Evolutionary conservation across 2,329 filamentous ascomycete species (phyloP).

Genomic region (Epichloe sylvatica): DNA sequence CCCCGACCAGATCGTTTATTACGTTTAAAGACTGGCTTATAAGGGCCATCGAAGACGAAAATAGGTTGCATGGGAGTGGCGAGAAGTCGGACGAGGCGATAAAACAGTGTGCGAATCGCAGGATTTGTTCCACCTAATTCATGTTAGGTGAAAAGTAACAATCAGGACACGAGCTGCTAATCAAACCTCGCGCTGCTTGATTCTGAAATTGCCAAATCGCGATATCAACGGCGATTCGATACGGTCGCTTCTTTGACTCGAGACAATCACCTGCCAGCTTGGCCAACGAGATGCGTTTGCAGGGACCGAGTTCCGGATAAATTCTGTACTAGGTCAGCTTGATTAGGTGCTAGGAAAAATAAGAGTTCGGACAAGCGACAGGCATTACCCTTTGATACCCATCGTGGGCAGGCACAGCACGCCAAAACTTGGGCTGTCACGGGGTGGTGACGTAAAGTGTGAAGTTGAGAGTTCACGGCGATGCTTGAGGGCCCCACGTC

Average conservation of each 20-base stretch:
- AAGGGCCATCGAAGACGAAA: constrained; percentile 79
- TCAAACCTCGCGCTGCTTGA: constrained; percentile 58
- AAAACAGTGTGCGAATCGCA: constrained; percentile 82
- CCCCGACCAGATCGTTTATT: constrained; percentile 60
- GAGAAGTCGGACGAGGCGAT: constrained; percentile 67
- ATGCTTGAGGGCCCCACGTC: constrained; percentile 13
- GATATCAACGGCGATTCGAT: constrained; percentile 84
- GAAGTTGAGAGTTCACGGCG: neutral
- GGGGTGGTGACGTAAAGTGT: neutral
- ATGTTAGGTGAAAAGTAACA: constrained; percentile 1
- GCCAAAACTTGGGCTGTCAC: neutral
- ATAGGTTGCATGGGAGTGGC: constrained; percentile 68
- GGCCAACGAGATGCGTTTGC: constrained; percentile 64
- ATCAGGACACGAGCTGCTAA: neutral
- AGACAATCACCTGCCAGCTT: constrained; percentile 71
- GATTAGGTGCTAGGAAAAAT: too few species aligned
- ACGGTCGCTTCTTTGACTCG: constrained; percentile 52
- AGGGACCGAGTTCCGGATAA: constrained; percentile 75
- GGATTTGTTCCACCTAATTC: constrained; percentile 66
- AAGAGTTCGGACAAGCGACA: too few species aligned
- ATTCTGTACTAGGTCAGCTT: constrained; percentile 43
- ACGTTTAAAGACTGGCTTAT: constrained; percentile 77
- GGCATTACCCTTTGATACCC: constrained; percentile 50
- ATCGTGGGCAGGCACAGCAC: constrained; percentile 21
- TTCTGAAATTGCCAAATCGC: constrained; percentile 96